phyloP scores from a whole-genome alignment of 768 basidiomycete species.

The Tephrocybe sp. region DNA sequence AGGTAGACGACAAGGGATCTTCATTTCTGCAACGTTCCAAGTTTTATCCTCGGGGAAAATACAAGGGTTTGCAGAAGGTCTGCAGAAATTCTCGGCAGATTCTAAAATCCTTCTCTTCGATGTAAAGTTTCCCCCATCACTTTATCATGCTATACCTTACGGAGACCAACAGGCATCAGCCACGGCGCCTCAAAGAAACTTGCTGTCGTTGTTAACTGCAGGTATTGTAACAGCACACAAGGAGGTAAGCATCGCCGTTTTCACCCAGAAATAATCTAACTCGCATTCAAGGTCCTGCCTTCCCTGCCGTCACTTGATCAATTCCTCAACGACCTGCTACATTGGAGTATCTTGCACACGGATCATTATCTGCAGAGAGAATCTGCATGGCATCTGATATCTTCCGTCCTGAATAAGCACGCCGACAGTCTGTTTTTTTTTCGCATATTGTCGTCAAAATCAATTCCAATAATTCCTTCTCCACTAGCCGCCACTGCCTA shows the following conservation, averaged over 20 bases:
- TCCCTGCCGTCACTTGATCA: slow-evolving; percentile 45
- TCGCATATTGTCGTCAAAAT: background rate
- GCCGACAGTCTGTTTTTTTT: slow-evolving; percentile 49
- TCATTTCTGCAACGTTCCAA: slow-evolving; percentile 46
- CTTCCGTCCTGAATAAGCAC: slow-evolving; percentile 78
- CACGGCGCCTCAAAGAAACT: slow-evolving; percentile 51
- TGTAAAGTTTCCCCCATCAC: slow-evolving; percentile 31
- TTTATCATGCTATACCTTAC: slow-evolving; percentile 8
- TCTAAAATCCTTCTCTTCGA: slow-evolving; percentile 46
- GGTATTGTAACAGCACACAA: slow-evolving; percentile 61
- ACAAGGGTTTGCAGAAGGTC: slow-evolving; percentile 49
- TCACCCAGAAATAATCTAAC: background rate
- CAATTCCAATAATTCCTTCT: background rate
- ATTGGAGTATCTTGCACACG: slow-evolving; percentile 54
- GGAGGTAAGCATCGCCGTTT: slow-evolving; percentile 45
- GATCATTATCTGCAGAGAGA: slow-evolving; percentile 50
- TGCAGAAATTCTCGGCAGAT: slow-evolving; percentile 43
- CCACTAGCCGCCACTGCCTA: slow-evolving; percentile 46
- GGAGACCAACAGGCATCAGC: slow-evolving; percentile 35
- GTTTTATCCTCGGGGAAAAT: slow-evolving; percentile 58
- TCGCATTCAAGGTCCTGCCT: slow-evolving; percentile 42
- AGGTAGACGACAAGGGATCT: slow-evolving; percentile 62
- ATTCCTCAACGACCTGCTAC: slow-evolving; percentile 53
- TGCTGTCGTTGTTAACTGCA: slow-evolving; percentile 65
- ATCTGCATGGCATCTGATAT: slow-evolving; percentile 54